Evolutionary conservation across 225 moss, liverwort and hornwort species (phyloP).

Genomic region (Bryum argenteum): DNA sequence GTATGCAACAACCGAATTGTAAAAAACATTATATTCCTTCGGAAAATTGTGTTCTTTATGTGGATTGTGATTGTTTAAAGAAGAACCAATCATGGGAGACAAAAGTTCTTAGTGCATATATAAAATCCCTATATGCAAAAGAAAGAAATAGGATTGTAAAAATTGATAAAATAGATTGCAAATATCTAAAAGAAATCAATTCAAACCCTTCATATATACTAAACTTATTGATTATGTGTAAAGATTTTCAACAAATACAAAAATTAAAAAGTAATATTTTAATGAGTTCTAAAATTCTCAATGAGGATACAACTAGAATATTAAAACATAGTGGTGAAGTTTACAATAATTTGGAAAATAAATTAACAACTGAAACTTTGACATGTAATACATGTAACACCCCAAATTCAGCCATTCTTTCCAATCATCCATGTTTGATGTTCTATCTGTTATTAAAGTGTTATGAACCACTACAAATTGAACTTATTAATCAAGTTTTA

Average conservation of each 20-base stretch:
- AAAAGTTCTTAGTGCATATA: neutral
- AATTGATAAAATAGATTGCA: neutral
- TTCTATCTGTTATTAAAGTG: conserved; percentile 28
- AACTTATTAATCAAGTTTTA: conserved; percentile 27
- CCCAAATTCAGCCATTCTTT: neutral
- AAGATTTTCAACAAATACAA: conserved; percentile 22
- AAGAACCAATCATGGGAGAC: neutral
- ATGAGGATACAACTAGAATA: neutral
- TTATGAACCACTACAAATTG: conserved; percentile 34
- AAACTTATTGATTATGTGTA: conserved; percentile 20
- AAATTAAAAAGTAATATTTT: conserved; percentile 9
- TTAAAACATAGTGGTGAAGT: neutral
- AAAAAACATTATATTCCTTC: neutral
- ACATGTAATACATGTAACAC: neutral
- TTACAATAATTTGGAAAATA: neutral
- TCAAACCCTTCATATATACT: conserved; percentile 4
- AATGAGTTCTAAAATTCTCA: conserved; percentile 23
- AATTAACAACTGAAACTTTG: rapidly evolving
- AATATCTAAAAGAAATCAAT: neutral
- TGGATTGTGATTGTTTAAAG: neutral
- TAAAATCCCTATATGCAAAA: neutral
- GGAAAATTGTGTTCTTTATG: neutral
- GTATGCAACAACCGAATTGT: too few relatives aligned
- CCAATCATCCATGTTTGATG: neutral
- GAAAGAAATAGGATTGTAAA: neutral